phyloP scores from a whole-genome alignment of 169 alveolate genomes.

The Plasmodium vivax region DNA sequence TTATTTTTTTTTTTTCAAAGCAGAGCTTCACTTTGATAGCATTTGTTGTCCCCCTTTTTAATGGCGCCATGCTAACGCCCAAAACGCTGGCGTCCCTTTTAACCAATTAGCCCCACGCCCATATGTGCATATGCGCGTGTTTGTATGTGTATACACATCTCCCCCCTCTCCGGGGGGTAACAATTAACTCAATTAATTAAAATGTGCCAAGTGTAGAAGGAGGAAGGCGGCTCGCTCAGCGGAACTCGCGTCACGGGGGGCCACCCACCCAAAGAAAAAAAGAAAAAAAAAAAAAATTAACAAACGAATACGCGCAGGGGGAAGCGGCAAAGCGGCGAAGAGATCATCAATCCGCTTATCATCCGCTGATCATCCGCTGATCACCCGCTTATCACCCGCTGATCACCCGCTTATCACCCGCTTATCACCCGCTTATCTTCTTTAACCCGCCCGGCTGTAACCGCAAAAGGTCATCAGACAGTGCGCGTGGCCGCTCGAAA shows the following conservation, averaged over 20 bases:
- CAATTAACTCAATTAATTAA: not conserved
- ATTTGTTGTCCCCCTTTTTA: not conserved
- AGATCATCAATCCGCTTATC: not conserved
- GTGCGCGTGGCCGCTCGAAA: conserved; percentile 75
- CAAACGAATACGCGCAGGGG: not conserved
- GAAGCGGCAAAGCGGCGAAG: not conserved
- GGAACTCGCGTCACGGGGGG: not conserved
- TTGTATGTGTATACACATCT: not conserved
- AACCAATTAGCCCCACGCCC: not conserved
- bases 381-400: not conserved
- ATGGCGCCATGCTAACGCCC: not conserved
- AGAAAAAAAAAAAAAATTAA: conserved; percentile 4
- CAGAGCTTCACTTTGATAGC: not conserved
- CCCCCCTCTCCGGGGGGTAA: not conserved
- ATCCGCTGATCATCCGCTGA: not conserved
- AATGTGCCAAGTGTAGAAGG: not conserved
- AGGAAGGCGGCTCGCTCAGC: not conserved
- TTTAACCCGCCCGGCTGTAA: not conserved
- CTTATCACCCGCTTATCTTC: not conserved
- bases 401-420: not conserved
- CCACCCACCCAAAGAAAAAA: not conserved
- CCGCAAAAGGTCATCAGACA: conserved; percentile 69
- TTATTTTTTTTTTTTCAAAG: not conserved
- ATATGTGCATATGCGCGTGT: not conserved
- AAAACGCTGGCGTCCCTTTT: not conserved